These are phyloP conservation scores for Closterium sp. DNA, from an alignment of 139 green algal species.

Conservation along the genomic window DNA sequence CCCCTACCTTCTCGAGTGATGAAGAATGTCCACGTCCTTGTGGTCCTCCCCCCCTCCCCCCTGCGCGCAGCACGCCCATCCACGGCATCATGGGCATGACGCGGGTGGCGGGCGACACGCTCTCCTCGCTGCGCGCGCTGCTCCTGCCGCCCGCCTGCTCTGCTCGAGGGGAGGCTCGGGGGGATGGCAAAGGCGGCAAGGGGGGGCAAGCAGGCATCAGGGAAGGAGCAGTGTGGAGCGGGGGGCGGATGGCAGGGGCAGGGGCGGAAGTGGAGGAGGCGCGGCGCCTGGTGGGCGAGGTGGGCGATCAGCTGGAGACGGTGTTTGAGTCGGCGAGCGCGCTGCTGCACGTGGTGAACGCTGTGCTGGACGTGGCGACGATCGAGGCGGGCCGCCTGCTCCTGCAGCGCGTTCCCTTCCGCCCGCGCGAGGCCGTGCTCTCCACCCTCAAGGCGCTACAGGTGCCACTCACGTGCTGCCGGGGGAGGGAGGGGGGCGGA, in stretches of 20 bases:
- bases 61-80: conserved; percentile 21
- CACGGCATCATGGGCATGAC: conserved; percentile 38
- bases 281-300: not conserved
- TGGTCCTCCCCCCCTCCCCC: not conserved
- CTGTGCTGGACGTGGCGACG: conserved; percentile 82
- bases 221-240: not conserved
- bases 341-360: conserved; percentile 59
- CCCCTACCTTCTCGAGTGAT: not conserved
- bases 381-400: conserved; percentile 83
- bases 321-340: conserved; percentile 2
- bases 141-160: not conserved
- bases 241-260: not conserved
- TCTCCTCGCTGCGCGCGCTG: not conserved
- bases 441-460: conserved; percentile 61
- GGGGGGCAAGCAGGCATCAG: not conserved
- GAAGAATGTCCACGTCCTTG: no score
- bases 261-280: not conserved
- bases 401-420: conserved; percentile 62
- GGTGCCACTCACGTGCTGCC: no score
- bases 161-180: not conserved
- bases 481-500: no score
- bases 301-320: conserved; percentile 17
- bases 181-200: not conserved
- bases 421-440: conserved; percentile 72
- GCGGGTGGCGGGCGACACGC: conserved; percentile 12